Conservation (phyloP, 805 yeast genomes). For the Kodamaea restingae region DNA sequence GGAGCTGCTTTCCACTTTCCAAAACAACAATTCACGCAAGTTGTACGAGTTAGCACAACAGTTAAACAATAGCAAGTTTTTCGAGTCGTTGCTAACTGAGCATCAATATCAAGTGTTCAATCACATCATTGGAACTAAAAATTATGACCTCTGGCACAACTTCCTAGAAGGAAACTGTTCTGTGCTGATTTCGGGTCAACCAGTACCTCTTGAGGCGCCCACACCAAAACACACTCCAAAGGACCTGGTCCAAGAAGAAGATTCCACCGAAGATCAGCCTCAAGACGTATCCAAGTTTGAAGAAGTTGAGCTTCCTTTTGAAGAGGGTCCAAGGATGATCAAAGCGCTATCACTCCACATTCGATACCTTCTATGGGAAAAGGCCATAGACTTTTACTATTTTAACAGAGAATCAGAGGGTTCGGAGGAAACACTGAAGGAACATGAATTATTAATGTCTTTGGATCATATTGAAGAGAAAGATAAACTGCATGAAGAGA, state of each 20-base stretch:
- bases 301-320: slow-evolving; percentile 26
- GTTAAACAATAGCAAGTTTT: slow-evolving; percentile 28
- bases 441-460: slow-evolving; percentile 32
- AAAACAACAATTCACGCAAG: slow-evolving; percentile 26
- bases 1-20: slow-evolving; percentile 39
- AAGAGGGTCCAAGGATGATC: slow-evolving; percentile 39
- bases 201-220: background rate
- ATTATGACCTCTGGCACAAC: slow-evolving; percentile 40
- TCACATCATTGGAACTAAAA: slow-evolving; percentile 37
- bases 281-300: slow-evolving; percentile 22
- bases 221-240: background rate
- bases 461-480: slow-evolving; percentile 25
- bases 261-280: background rate
- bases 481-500: slow-evolving; percentile 11
- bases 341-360: slow-evolving; percentile 52
- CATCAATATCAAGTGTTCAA: slow-evolving; percentile 52
- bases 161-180: slow-evolving; percentile 41
- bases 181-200: slow-evolving; percentile 19
- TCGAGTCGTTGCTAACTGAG: slow-evolving; percentile 44
- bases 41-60: slow-evolving; percentile 35
- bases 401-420: slow-evolving; percentile 14
- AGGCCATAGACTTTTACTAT: slow-evolving; percentile 52
- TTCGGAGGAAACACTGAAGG: slow-evolving; percentile 31
- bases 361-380: slow-evolving; percentile 69
- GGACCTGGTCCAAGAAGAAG: slow-evolving; percentile 1